Evolutionary conservation across 2,329 filamentous ascomycete species (phyloP).

Genomic region (Neonectria neomacrospora): DNA sequence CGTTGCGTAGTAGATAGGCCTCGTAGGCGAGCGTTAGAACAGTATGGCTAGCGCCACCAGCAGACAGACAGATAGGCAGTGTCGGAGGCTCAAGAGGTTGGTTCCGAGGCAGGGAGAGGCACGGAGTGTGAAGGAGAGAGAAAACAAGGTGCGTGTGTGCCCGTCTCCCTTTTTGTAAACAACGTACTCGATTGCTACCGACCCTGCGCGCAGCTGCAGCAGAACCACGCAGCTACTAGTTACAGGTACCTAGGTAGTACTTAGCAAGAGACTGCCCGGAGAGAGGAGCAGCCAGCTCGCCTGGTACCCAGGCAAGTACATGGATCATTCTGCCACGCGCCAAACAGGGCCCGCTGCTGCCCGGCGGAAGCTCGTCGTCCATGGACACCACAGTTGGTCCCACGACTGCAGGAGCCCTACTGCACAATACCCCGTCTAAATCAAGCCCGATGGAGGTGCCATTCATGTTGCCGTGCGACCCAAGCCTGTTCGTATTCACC

Average conservation of each 20-base stretch:
- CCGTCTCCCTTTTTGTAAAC: constrained; percentile 12
- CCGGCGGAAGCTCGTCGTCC: too few species aligned
- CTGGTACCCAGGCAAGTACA: too few species aligned
- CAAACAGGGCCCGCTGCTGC: constrained; percentile 13
- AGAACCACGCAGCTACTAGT: constrained; percentile 22
- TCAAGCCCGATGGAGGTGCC: not conserved
- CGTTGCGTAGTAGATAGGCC: not conserved
- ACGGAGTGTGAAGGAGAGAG: not conserved
- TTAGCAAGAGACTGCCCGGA: constrained; percentile 9
- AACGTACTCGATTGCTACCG: not conserved
- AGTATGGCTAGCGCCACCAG: constrained; percentile 12
- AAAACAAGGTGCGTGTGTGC: not conserved
- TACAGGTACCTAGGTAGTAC: too few species aligned
- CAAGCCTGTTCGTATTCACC: not conserved
- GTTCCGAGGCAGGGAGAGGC: not conserved
- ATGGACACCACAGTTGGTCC: not conserved
- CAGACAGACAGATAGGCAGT: not conserved
- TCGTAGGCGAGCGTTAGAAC: constrained; percentile 10
- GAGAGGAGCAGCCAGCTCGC: too few species aligned
- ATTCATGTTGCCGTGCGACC: not conserved
- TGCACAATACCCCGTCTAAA: not conserved
- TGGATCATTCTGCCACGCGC: constrained; percentile 14
- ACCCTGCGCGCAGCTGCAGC: constrained; percentile 15
- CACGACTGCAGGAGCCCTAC: not conserved
- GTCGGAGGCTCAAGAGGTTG: not conserved